These are phyloP conservation scores for Cryomyces minteri DNA, from an alignment of 495 filamentous ascomycete genomes.

Conservation along the genomic window DNA sequence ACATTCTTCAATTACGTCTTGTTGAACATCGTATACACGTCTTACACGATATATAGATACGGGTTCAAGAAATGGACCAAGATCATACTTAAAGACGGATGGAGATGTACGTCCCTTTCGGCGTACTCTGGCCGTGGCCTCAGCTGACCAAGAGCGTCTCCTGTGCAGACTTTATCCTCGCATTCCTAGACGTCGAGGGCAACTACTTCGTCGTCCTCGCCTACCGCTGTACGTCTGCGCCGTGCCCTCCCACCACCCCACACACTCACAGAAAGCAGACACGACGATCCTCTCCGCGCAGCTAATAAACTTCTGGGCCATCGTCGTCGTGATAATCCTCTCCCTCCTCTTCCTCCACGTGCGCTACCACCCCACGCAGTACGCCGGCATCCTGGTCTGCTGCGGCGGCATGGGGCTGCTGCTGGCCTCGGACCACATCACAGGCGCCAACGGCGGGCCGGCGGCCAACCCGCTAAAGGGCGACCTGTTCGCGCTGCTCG, in stretches of 20 bases:
- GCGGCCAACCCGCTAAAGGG: slow-evolving; percentile 68
- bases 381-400: slow-evolving; percentile 74
- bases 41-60: slow-evolving; percentile 64
- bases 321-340: slow-evolving; percentile 74
- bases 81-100: slow-evolving; percentile 51
- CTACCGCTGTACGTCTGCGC: slow-evolving; percentile 36
- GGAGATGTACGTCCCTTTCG: slow-evolving; percentile 44
- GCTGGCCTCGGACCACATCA: slow-evolving; percentile 75
- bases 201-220: slow-evolving; percentile 96
- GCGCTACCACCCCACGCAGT: slow-evolving; percentile 72
- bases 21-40: slow-evolving; percentile 66
- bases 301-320: slow-evolving; percentile 97
- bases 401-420: slow-evolving; percentile 85
- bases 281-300: slow-evolving; percentile 82
- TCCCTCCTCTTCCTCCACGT: slow-evolving; percentile 70
- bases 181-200: slow-evolving; percentile 85
- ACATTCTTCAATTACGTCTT: slow-evolving; percentile 85
- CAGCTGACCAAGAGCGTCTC: background rate
- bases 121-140: too few species aligned
- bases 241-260: too few species aligned
- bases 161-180: slow-evolving; percentile 53
- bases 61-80: slow-evolving; percentile 51
- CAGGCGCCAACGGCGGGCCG: slow-evolving; percentile 40
- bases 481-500: slow-evolving; percentile 77
- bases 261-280: slow-evolving; percentile 15